Evolutionary conservation across 179 eudicot species (phyloP).

Genomic region (Sideroxylon spinosum): DNA sequence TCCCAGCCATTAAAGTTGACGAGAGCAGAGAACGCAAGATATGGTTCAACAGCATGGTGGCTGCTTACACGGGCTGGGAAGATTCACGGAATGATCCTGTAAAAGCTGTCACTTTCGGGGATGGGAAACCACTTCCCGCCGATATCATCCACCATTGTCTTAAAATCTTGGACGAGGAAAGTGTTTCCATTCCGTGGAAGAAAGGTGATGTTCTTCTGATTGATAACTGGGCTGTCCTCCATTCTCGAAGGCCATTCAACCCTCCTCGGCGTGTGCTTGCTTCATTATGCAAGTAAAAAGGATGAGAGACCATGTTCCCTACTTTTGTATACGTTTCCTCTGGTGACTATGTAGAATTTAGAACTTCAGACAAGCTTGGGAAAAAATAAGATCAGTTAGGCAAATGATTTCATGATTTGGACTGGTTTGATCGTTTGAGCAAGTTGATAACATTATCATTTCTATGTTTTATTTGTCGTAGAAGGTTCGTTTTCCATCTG

Average conservation of each 20-base stretch:
- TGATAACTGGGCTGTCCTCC: conserved; percentile 64
- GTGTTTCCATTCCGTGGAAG: conserved; percentile 77
- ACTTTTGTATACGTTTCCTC: background rate
- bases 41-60: conserved; percentile 95
- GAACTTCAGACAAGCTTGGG: too few species aligned
- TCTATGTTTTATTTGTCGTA: too few species aligned
- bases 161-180: conserved; percentile 64
- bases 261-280: conserved; percentile 83
- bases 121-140: conserved; percentile 61
- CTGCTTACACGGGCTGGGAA: conserved; percentile 75
- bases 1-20: conserved; percentile 65
- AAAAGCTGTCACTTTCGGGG: conserved; percentile 80
- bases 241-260: conserved; percentile 59
- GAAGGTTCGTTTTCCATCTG: too few species aligned
- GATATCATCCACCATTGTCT: conserved; percentile 51
- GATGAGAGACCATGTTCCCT: background rate
- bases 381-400: too few species aligned
- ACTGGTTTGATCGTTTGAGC: too few species aligned
- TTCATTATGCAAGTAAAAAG: conserved; percentile 61
- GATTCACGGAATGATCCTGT: conserved; percentile 62
- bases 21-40: conserved; percentile 55
- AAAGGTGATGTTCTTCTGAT: conserved; percentile 51
- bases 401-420: too few species aligned
- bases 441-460: too few species aligned
- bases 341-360: background rate